Evolutionary conservation across 31 red algal genomes (phyloP).

Genomic region (Asparagopsis taxiformis): DNA sequence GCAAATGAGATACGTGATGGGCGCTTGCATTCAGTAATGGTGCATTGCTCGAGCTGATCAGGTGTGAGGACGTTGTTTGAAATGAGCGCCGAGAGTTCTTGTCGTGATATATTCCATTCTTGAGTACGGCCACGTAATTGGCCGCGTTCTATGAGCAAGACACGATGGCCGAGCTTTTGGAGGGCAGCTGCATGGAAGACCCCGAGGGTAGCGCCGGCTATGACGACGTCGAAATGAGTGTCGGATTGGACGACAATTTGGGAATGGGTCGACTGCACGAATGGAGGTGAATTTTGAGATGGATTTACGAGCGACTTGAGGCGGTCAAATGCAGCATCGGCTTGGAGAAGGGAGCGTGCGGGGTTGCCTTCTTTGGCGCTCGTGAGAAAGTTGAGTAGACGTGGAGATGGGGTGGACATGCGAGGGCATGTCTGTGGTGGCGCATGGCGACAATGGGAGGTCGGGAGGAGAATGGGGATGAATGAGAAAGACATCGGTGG

Average conservation of each 20-base stretch:
- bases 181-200: conserved; percentile 84
- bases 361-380: conserved; percentile 13
- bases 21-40: conserved; percentile 60
- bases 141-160: conserved; percentile 81
- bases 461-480: not conserved
- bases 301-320: not conserved
- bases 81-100: conserved; percentile 65
- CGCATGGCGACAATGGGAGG: not conserved
- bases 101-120: conserved; percentile 91
- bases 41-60: conserved; percentile 46
- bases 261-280: not conserved
- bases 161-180: conserved; percentile 28
- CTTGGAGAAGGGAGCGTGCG: not conserved
- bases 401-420: not conserved
- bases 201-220: conserved; percentile 89
- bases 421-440: not conserved
- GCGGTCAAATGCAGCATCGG: conserved; percentile 2
- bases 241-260: not conserved
- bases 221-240: conserved; percentile 61
- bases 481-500: not conserved
- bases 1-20: conserved; percentile 73
- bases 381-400: conserved; percentile 6
- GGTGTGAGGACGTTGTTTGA: conserved; percentile 38
- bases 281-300: conserved; percentile 1
- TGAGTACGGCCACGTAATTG: conserved; percentile 63